phyloP scores from a whole-genome alignment of 2,329 filamentous ascomycete species.

The Calonectria pseudoturangicola region DNA sequence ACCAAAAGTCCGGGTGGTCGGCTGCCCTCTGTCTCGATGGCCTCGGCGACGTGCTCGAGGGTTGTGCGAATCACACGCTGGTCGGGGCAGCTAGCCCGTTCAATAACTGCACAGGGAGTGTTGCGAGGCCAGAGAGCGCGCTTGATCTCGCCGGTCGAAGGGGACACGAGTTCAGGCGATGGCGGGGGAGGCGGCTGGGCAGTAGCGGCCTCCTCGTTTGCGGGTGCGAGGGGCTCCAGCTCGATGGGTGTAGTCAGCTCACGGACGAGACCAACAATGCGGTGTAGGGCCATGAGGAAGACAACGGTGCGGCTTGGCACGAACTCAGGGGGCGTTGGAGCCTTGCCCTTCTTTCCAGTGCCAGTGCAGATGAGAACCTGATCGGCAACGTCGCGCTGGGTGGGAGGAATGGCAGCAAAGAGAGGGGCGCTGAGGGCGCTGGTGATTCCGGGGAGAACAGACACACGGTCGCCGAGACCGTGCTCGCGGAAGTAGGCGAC shows the following conservation, averaged over 20 bases:
- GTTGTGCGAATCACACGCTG: slow-evolving; percentile 95
- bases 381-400: slow-evolving; percentile 92
- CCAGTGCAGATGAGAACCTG: slow-evolving; percentile 98
- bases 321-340: slow-evolving; percentile 88
- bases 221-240: slow-evolving; percentile 52
- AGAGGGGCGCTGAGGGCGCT: slow-evolving; percentile 90
- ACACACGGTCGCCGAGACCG: slow-evolving; percentile 77
- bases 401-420: slow-evolving; percentile 91
- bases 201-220: slow-evolving; percentile 48
- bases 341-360: slow-evolving; percentile 91
- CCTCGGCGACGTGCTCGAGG: slow-evolving; percentile 84
- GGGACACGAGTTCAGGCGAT: slow-evolving; percentile 33
- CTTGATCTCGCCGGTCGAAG: slow-evolving; percentile 40
- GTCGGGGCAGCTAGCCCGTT: slow-evolving; percentile 94
- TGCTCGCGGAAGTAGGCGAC: slow-evolving; percentile 86
- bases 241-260: slow-evolving; percentile 76
- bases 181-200: slow-evolving; percentile 42
- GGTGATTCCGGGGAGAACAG: slow-evolving; percentile 92
- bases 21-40: slow-evolving; percentile 92
- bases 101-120: slow-evolving; percentile 95
- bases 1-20: slow-evolving; percentile 92
- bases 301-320: slow-evolving; percentile 87
- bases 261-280: slow-evolving; percentile 82
- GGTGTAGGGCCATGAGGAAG: slow-evolving; percentile 95
- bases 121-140: slow-evolving; percentile 78